Base-by-base conservation (phyloP, 2,329 filamentous ascomycete species). In the Penicillium expansum region DNA sequence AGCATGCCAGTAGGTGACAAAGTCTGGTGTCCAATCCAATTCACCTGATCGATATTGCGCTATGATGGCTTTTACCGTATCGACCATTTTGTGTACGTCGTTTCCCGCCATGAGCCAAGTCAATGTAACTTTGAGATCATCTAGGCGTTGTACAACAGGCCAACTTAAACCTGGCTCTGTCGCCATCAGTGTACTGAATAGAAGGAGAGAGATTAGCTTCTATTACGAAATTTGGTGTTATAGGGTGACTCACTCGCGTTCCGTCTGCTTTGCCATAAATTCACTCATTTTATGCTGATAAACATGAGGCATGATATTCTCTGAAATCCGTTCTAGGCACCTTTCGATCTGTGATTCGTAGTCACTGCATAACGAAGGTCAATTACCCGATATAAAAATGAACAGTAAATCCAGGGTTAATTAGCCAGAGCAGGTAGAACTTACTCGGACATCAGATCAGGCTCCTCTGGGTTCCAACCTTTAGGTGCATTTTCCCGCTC, bases 221-320 rank as follows among this genome's bases (percentile, higher is more conserved):
- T 20, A n/a, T 14, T 3, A 14, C 1, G 3, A 6, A 10, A 32
- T 24, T 16, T 9, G 10, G 5, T 8, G 7, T 33, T n/a, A 9
- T 37, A 11, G 4, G 13, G n/a, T n/a, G 2, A 18, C 52, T 30
- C 14, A 55, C 52, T 50, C 14, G 38, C 47, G 38, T 22, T 32
- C 16, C 4, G 11, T 4, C 18, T 43, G 18, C 7, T 24, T 20
- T 8, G n/a, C n/a, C 9, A 29, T 13, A 10, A 43, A 50, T 30
- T 37, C 30, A 2, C 4, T 18, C 22, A 55, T 9, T 8, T 48
- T 49, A 13, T 22, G n/a, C 9, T 18, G 14, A 30, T 50, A 55
- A 9, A 50, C 32, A n/a, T 49, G 24, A 16, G 52, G 45, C 52
- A 55, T 55, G 30, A 55, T 55, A n/a, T 50, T 50, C 11, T 37